Percentiles rank a stretch among this genome's conserved stretches.
Evolutionary conservation across 2,329 filamentous ascomycete genomes (phyloP).

Genomic region (Neonectria faginata): DNA sequence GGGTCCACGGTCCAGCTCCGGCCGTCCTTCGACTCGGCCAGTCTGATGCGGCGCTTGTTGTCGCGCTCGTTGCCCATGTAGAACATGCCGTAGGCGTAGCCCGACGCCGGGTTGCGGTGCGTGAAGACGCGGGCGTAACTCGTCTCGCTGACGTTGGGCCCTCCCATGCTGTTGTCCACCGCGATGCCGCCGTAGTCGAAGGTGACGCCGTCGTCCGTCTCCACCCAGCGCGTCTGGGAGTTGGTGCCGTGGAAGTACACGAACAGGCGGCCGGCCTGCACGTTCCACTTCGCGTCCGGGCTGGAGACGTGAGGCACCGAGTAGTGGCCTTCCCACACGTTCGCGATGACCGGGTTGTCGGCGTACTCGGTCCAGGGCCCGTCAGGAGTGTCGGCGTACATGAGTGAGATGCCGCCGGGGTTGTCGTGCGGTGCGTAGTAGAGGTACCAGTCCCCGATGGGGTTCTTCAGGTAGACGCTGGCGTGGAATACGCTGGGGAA

Average conservation of each 20-base stretch:
- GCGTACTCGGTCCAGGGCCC: conserved; percentile 30
- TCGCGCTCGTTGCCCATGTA: conserved; percentile 45
- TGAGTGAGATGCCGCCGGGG: conserved; percentile 40
- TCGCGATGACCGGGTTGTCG: conserved; percentile 24
- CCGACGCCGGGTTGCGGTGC: conserved; percentile 37
- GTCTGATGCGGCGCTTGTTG: conserved; percentile 40
- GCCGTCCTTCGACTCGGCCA: conserved; percentile 42
- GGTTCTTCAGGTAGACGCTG: conserved; percentile 30
- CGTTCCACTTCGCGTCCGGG: conserved; percentile 30
- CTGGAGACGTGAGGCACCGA: conserved; percentile 35
- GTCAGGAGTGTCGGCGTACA: conserved; percentile 36
- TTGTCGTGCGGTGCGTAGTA: conserved; percentile 47
- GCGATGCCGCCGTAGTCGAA: conserved; percentile 34
- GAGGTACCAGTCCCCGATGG: conserved; percentile 42
- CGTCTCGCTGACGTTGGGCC: conserved; percentile 39
- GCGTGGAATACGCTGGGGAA: conserved; percentile 45
- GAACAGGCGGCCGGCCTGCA: conserved; percentile 8
- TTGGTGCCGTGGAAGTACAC: conserved; percentile 35
- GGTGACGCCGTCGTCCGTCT: conserved; percentile 21
- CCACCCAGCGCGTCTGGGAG: conserved; percentile 26
- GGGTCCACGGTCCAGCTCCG: conserved; percentile 33
- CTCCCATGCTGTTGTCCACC: conserved; percentile 40
- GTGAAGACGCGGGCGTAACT: conserved; percentile 44
- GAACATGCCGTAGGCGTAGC: conserved; percentile 43
- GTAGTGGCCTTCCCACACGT: conserved; percentile 27